A percentile compares a stretch with the other conserved stretches of the same genome.
Conservation (phyloP, 208 protist species). For the Leishmania amazonensis region DNA sequence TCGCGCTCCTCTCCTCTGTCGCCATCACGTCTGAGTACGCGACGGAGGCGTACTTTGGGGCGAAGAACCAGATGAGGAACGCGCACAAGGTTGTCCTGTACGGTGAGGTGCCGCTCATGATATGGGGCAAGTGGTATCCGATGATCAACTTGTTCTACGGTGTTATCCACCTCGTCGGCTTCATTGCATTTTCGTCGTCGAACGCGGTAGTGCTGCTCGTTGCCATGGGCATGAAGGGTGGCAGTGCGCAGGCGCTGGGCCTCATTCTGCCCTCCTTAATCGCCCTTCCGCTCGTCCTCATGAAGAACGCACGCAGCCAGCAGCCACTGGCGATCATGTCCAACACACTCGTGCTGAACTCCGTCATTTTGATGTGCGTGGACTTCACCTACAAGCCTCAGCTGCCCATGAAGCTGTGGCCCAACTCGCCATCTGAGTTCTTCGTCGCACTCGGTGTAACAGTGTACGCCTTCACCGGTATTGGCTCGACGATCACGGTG, state of each 20-base stretch:
- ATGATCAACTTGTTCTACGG: constrained; percentile 62
- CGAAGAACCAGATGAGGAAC: constrained; percentile 57
- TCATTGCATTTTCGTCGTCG: constrained; percentile 53
- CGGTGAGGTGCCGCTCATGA: constrained; percentile 49
- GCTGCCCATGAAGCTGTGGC: constrained; percentile 36
- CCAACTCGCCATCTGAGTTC: constrained; percentile 39
- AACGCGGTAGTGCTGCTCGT: constrained; percentile 50
- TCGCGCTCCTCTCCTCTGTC: constrained; percentile 49
- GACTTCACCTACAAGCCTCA: constrained; percentile 49
- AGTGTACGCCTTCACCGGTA: constrained; percentile 64
- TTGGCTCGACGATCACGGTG: constrained; percentile 42
- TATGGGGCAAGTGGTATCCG: constrained; percentile 49
- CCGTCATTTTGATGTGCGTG: constrained; percentile 45
- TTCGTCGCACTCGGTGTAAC: constrained; percentile 55
- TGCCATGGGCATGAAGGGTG: constrained; percentile 48
- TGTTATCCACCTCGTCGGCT: constrained; percentile 53
- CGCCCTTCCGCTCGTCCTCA: constrained; percentile 50
- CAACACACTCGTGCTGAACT: constrained; percentile 42
- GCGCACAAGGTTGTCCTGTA: constrained; percentile 48
- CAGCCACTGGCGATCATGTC: constrained; percentile 48
- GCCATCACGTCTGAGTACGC: constrained; percentile 57
- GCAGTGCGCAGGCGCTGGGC: constrained; percentile 37
- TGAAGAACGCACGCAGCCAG: constrained; percentile 50
- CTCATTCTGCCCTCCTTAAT: constrained; percentile 50
- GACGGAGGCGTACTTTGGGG: constrained; percentile 55